Conservation (phyloP, 202 grass and related monocot species). For the Tripidium arundinaceum region DNA sequence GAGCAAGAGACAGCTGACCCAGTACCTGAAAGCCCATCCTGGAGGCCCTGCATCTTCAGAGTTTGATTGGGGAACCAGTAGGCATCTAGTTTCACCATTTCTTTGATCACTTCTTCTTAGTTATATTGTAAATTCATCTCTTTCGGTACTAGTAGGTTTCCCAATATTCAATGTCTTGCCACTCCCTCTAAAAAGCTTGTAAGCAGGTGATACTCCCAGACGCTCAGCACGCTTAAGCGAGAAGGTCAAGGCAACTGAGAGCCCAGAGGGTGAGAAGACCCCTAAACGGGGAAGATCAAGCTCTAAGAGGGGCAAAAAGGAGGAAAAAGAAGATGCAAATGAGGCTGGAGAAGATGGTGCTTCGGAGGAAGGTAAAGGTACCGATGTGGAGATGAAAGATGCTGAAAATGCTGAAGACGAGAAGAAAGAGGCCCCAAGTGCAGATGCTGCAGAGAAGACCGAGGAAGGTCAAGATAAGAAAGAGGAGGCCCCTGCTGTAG, state of each 20-base stretch:
- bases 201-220: slow-evolving; percentile 81
- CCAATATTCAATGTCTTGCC: background rate
- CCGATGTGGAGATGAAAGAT: slow-evolving; percentile 51
- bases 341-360: slow-evolving; percentile 29
- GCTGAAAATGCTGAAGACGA: slow-evolving; percentile 30
- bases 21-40: slow-evolving; percentile 64
- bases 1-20: slow-evolving; percentile 63
- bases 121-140: background rate
- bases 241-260: slow-evolving; percentile 58
- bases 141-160: background rate
- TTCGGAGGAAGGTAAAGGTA: slow-evolving; percentile 33
- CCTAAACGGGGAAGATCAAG: slow-evolving; percentile 47
- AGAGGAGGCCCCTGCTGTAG: background rate
- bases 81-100: slow-evolving; percentile 21
- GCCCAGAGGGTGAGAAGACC: slow-evolving; percentile 54
- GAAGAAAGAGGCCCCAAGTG: background rate
- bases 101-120: background rate
- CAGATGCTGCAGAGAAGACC: background rate
- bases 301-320: slow-evolving; percentile 54
- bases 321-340: slow-evolving; percentile 38
- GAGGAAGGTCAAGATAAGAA: background rate
- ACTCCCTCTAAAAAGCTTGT: slow-evolving; percentile 32
- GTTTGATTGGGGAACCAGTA: slow-evolving; percentile 86
- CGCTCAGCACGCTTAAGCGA: slow-evolving; percentile 81
- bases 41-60: slow-evolving; percentile 64